Conservation (phyloP, 495 filamentous ascomycete species). For the Viridothelium virens region DNA sequence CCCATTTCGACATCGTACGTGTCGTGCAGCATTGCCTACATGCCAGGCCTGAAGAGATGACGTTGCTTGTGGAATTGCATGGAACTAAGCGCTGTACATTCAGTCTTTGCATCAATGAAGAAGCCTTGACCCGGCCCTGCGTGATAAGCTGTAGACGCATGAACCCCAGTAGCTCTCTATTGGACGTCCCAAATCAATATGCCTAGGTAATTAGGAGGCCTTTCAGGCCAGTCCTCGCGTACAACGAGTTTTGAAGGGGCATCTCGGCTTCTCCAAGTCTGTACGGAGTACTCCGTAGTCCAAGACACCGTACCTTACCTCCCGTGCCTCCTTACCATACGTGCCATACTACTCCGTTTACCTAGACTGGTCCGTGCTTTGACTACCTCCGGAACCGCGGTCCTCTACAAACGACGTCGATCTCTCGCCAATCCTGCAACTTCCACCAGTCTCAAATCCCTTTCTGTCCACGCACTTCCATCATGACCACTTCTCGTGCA, state of each 20-base stretch:
- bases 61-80: neutral
- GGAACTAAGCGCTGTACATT: constrained; percentile 4
- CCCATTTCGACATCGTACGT: neutral
- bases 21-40: neutral
- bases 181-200: neutral
- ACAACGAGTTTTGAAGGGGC: too few species aligned
- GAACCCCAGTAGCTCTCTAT: neutral
- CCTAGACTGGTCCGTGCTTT: neutral
- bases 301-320: neutral
- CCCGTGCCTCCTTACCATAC: neutral
- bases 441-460: neutral
- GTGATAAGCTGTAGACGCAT: constrained; percentile 5
- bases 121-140: neutral
- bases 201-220: too few species aligned
- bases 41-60: neutral
- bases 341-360: neutral
- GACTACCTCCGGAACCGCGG: neutral
- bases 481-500: neutral
- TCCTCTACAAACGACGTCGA: neutral
- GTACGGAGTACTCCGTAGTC: too few species aligned
- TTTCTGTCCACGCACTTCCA: neutral
- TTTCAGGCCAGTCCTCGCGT: too few species aligned
- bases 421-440: neutral
- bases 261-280: neutral
- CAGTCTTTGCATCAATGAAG: constrained; percentile 1